These are phyloP conservation scores for Chiua virens DNA, from an alignment of 768 basidiomycete genomes.

Conservation along the genomic window DNA sequence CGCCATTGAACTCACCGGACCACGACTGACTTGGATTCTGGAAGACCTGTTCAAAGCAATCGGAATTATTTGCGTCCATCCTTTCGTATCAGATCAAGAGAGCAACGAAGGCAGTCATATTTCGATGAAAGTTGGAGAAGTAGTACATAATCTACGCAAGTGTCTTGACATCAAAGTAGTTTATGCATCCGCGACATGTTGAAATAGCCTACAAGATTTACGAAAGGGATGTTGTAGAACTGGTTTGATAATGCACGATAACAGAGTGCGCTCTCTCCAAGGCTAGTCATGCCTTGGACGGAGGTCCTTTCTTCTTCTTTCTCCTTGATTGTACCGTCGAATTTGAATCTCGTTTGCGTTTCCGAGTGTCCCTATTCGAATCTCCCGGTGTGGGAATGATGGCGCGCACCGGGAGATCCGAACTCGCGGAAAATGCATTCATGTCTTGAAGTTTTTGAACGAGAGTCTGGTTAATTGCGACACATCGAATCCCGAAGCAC, in stretches of 20 bases:
- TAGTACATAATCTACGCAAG: conserved; percentile 56
- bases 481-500: conserved; percentile 26
- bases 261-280: no score
- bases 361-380: neutral
- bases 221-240: neutral
- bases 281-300: no score
- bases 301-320: conserved; percentile 10
- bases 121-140: conserved; percentile 55
- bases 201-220: neutral
- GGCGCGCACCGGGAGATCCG: neutral
- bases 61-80: conserved; percentile 63
- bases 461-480: conserved; percentile 17
- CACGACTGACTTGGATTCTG: conserved; percentile 76
- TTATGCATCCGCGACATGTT: conserved; percentile 29
- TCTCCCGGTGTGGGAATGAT: neutral
- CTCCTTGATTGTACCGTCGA: neutral
- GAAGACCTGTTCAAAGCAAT: conserved; percentile 78
- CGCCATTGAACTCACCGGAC: conserved; percentile 91
- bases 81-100: conserved; percentile 42
- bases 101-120: neutral
- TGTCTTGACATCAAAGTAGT: conserved; percentile 62
- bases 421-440: neutral
- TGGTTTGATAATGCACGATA: neutral
- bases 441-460: conserved; percentile 10
- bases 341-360: conserved; percentile 13